Evolutionary conservation across 352 stramenopile species (phyloP), one percentile per base, ranked within the genome.

Genomic region (Hyaloperonospora brassicae): DNA sequence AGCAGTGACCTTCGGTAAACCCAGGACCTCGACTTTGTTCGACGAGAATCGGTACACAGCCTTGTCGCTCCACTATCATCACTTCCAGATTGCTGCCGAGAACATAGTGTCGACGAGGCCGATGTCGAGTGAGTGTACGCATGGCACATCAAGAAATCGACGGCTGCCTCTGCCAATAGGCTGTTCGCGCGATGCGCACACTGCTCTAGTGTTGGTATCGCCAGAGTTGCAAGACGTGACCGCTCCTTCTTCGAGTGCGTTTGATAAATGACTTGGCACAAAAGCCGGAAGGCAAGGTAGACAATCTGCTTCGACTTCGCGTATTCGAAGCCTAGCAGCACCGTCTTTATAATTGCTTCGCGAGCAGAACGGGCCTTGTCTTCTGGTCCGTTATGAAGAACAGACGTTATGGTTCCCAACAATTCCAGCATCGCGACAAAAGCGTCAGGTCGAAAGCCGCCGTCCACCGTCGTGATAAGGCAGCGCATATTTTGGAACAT

Each of bases 91-190:
- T 47, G 24, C 11, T 39, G 53, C 14, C 53, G 35, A 52, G 38
- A 70, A 41, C 50, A 57, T 1, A 79, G 44, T 1, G 77, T 65
- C 27, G 79, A 66, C 9, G 79, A 65, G 10, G 56, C 46, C 8
- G 78, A 21, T 27, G 66, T 56, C 12, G 79, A 84, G 21, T 69
- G 67, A 5, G 76, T 83, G 31, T 85, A 71, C 21, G 79, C 77
- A 58, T 82, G 85, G 49, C 67, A 86, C 75, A 88, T 82, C 21
- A 93, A 58, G 41, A 89, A 90, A 45, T 93, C 84, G 8, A 93
- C 70, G 12, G 79, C 79, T 6, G 74, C 65, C 50, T 93, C 79
- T 6, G 74, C 57, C 22, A 93, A 50, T 47, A 81, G 48, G 34
- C 56, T 75, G 41, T 82, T 79, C 1, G 64, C 60, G 0, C 61